Evolutionary conservation across 768 basidiomycete species (phyloP).

Genomic region (Filobasidium wieringae): DNA sequence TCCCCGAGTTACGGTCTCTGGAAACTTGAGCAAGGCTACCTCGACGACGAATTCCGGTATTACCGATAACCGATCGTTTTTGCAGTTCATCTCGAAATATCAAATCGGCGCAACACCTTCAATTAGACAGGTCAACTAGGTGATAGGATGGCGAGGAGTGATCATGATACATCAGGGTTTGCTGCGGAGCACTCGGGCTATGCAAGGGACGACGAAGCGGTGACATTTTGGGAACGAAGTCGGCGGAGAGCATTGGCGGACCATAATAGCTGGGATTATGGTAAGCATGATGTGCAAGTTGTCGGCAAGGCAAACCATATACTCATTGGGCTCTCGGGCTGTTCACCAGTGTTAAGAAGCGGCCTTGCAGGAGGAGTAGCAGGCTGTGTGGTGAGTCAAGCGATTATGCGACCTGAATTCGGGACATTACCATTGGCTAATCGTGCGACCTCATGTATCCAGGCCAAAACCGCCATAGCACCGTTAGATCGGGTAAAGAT

Average conservation of each 20-base stretch:
- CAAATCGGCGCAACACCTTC: no score
- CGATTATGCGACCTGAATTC: constrained; percentile 1
- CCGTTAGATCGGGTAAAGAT: constrained; percentile 98
- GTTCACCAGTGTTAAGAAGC: constrained; percentile 53
- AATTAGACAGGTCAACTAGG: no score
- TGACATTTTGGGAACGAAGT: constrained; percentile 26
- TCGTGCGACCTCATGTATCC: not conserved
- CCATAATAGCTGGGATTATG: constrained; percentile 37
- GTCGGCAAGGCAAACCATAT: not conserved
- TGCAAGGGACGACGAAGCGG: constrained; percentile 1
- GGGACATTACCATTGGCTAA: not conserved
- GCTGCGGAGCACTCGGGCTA: not conserved
- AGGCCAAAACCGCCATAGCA: constrained; percentile 92
- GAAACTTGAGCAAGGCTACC: no score
- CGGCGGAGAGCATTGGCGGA: constrained; percentile 32
- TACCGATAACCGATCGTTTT: no score
- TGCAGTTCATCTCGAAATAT: no score
- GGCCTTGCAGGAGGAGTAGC: constrained; percentile 87
- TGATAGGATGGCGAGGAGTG: not conserved
- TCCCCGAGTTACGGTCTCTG: no score
- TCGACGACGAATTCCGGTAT: no score
- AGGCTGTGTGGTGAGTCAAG: constrained; percentile 68
- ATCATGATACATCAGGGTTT: not conserved
- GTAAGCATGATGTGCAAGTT: constrained; percentile 17
- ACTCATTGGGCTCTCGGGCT: not conserved